phyloP scores from a whole-genome alignment of 768 basidiomycete genomes.

The Gymnopilus junonius region DNA sequence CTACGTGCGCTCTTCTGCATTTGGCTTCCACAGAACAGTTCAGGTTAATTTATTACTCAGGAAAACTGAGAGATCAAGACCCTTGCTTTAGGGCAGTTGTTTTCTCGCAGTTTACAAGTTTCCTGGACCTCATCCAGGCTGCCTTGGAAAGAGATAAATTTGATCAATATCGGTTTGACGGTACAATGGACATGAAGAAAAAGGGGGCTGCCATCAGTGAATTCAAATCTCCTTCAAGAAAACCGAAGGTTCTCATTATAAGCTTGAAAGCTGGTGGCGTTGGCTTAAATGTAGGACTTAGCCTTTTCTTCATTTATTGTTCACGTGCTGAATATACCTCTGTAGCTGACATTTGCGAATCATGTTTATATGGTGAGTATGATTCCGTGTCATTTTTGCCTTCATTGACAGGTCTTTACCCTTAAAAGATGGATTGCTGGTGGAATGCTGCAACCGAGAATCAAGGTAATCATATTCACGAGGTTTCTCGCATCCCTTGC shows the following conservation, averaged over 20 bases:
- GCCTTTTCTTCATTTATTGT: conserved; percentile 17
- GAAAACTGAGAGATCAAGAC: conserved; percentile 69
- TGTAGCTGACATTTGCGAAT: conserved; percentile 76
- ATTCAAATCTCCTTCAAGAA: conserved; percentile 72
- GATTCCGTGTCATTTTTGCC: background rate
- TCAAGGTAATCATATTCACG: conserved; percentile 54
- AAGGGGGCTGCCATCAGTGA: conserved; percentile 74
- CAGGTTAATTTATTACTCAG: conserved; percentile 32
- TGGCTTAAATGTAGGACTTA: conserved; percentile 69
- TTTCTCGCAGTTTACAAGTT: conserved; percentile 90
- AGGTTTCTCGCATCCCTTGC: background rate
- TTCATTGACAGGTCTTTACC: background rate
- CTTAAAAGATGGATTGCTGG: conserved; percentile 85
- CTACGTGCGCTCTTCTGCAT: conserved; percentile 51
- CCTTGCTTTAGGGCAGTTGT: conserved; percentile 83
- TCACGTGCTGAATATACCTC: background rate
- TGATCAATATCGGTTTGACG: conserved; percentile 84
- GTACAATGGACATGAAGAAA: conserved; percentile 88
- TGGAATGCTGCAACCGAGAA: conserved; percentile 87
- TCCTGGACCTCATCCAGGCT: conserved; percentile 79
- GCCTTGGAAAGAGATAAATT: conserved; percentile 72
- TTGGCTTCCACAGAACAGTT: background rate
- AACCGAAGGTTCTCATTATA: conserved; percentile 76
- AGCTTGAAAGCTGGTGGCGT: conserved; percentile 93
- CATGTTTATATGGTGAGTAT: conserved; percentile 81